phyloP scores from a whole-genome alignment of 176 grass and related monocot genomes.

The Aegilops tauschii region DNA sequence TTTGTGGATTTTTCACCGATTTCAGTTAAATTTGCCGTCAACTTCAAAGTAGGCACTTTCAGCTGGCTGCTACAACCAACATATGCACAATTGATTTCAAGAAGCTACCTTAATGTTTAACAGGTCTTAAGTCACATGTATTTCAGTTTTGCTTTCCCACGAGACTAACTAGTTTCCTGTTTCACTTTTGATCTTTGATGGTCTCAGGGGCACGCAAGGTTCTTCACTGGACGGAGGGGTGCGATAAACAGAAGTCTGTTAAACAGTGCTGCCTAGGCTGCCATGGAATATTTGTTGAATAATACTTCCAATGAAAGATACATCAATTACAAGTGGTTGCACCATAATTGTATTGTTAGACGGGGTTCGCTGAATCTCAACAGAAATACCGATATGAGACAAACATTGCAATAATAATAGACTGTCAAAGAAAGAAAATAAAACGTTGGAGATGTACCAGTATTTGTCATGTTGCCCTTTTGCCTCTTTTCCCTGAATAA shows the following conservation, averaged over 20 bases:
- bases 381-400: constrained; percentile 38
- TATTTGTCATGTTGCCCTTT: background rate
- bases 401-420: constrained; percentile 38
- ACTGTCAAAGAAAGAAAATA: constrained; percentile 27
- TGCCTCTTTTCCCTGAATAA: background rate
- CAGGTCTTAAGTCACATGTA: background rate
- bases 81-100: background rate
- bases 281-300: constrained; percentile 42
- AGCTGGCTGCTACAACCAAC: background rate
- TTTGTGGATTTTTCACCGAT: background rate
- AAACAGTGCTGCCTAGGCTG: constrained; percentile 22
- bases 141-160: background rate
- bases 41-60: background rate
- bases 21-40: background rate
- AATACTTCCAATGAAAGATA: constrained; percentile 45
- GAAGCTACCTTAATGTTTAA: background rate
- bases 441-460: constrained; percentile 5
- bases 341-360: constrained; percentile 44
- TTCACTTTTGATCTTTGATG: constrained; percentile 2
- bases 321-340: constrained; percentile 33
- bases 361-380: constrained; percentile 22
- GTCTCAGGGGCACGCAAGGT: constrained; percentile 39
- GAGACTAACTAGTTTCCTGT: constrained; percentile 4
- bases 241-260: constrained; percentile 17
- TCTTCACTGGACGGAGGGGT: constrained; percentile 31